Conservation (phyloP, 176 grass and related monocot species). For the Cocos nucifera region DNA sequence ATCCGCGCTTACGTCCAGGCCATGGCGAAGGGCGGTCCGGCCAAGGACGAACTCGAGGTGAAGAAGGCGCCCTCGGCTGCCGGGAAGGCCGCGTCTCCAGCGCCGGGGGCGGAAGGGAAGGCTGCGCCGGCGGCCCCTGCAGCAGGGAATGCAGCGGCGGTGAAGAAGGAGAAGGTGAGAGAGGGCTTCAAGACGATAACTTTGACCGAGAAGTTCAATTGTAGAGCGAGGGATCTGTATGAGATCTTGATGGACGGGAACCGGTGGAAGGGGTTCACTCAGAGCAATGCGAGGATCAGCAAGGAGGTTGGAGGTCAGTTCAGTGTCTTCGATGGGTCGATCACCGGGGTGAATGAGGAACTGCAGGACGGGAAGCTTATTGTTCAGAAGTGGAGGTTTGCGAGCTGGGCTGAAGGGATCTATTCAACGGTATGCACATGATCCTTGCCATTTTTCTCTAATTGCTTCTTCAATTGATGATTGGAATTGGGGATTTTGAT, state of each 20-base stretch:
- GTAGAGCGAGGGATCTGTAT: conserved; percentile 68
- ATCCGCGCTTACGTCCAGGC: conserved; percentile 52
- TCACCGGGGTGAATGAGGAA: conserved; percentile 77
- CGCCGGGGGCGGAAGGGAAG: neutral
- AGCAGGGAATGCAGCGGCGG: conserved; percentile 20
- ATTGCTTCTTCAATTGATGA: neutral
- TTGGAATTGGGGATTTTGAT: neutral
- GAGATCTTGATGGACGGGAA: conserved; percentile 98
- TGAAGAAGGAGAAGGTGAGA: conserved; percentile 50
- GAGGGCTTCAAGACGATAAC: conserved; percentile 87
- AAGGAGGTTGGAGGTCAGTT: conserved; percentile 88
- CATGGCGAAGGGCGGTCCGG: conserved; percentile 82
- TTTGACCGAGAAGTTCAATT: conserved; percentile 87
- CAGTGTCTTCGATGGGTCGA: conserved; percentile 86
- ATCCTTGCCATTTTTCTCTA: neutral
- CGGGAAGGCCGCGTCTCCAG: neutral
- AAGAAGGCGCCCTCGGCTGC: conserved; percentile 33
- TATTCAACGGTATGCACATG: conserved; percentile 41
- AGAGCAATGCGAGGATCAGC: conserved; percentile 89
- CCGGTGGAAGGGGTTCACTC: conserved; percentile 93
- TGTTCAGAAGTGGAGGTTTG: conserved; percentile 85
- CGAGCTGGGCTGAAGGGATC: conserved; percentile 75
- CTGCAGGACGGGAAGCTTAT: conserved; percentile 87
- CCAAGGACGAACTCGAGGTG: conserved; percentile 65
- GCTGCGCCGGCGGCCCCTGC: neutral